phyloP scores from a whole-genome alignment of 1,284 basidiomycete species.

The Pseudozyma tsukubaensis region DNA sequence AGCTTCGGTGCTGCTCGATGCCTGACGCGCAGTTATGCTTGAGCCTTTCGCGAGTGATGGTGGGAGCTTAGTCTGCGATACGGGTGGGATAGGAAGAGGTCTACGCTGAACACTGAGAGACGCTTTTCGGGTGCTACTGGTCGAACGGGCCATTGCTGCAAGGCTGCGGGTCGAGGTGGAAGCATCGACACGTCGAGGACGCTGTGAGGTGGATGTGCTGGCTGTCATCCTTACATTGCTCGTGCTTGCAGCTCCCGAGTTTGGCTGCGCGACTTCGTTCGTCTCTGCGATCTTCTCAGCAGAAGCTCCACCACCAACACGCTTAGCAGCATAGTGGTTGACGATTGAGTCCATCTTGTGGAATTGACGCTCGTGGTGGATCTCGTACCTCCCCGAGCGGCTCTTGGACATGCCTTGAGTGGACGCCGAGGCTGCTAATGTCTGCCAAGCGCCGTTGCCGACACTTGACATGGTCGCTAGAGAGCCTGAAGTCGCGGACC shows the following conservation, averaged over 20 bases:
- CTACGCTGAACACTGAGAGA: constrained; percentile 13
- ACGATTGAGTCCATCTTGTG: constrained; percentile 58
- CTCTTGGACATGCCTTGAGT: constrained; percentile 39
- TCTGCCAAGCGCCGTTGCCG: constrained; percentile 29
- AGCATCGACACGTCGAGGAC: constrained; percentile 27
- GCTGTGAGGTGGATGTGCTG: constrained; percentile 12
- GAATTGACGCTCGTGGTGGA: constrained; percentile 50
- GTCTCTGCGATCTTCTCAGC: constrained; percentile 7
- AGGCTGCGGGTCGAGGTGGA: constrained; percentile 40
- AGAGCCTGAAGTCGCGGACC: constrained; percentile 31
- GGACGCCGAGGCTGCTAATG: constrained; percentile 24
- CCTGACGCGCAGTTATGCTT: constrained; percentile 5
- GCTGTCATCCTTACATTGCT: constrained; percentile 8
- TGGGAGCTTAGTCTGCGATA: constrained; percentile 23
- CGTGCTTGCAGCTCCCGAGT: background rate
- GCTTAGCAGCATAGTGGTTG: constrained; percentile 54
- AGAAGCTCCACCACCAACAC: constrained; percentile 19
- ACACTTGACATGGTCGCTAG: constrained; percentile 34
- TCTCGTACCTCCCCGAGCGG: constrained; percentile 44
- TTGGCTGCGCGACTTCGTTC: constrained; percentile 1
- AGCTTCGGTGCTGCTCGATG: constrained; percentile 16
- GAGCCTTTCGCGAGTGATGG: constrained; percentile 2
- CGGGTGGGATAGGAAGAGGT: constrained; percentile 25
- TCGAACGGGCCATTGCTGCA: constrained; percentile 25
- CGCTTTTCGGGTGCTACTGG: constrained; percentile 19